These are phyloP conservation scores for Tricholoma matsutake DNA, from an alignment of 768 basidiomycete species.

Conservation along the genomic window DNA sequence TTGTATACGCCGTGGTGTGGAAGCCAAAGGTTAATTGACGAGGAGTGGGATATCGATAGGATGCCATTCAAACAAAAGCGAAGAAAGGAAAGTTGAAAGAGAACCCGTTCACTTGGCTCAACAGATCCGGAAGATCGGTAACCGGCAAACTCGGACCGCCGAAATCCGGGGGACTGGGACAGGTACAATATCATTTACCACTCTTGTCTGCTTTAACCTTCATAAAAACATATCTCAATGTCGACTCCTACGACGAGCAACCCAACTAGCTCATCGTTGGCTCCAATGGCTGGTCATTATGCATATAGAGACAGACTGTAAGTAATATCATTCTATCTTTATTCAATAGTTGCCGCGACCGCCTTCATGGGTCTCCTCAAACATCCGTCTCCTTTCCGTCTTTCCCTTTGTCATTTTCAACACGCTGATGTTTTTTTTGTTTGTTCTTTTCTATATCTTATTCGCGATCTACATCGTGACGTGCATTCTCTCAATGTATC, in stretches of 20 bases:
- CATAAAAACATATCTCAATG: not conserved
- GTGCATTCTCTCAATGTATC: not conserved
- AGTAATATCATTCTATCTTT: not conserved
- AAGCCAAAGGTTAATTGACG: not conserved
- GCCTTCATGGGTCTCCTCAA: not conserved
- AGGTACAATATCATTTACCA: not conserved
- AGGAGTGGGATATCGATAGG: not conserved
- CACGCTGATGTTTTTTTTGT: not conserved
- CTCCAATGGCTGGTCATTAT: not conserved
- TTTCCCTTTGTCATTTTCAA: not conserved
- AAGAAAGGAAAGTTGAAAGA: slow-evolving; percentile 1
- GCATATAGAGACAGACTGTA: not conserved
- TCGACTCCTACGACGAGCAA: not conserved
- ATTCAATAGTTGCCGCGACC: not conserved
- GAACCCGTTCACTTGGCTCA: not conserved
- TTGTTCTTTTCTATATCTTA: not conserved
- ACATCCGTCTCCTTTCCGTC: not conserved
- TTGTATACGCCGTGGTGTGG: no score
- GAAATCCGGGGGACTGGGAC: not conserved
- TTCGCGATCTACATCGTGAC: not conserved
- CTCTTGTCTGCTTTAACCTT: not conserved
- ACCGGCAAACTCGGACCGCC: not conserved
- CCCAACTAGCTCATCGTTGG: not conserved
- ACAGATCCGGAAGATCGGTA: not conserved
- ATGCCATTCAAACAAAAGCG: not conserved